phyloP scores from a whole-genome alignment of 768 basidiomycete genomes.

The Hebeloma cylindrosporum region DNA sequence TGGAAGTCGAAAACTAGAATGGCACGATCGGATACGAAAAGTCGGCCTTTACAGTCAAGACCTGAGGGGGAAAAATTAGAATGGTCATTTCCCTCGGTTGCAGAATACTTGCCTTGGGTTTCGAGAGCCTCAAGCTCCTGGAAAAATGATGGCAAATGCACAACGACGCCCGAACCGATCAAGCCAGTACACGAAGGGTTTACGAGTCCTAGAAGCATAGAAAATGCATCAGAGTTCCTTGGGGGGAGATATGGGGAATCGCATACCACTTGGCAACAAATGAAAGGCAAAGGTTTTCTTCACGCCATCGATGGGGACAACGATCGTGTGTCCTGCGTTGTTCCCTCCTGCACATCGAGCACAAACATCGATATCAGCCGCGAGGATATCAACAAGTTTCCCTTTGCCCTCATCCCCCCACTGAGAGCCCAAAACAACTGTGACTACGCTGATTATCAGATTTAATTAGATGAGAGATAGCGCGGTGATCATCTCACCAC shows the following conservation, averaged over 20 bases:
- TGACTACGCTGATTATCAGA: conserved; percentile 34
- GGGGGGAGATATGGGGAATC: not conserved
- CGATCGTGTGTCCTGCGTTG: conserved; percentile 98
- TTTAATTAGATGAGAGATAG: conserved; percentile 20
- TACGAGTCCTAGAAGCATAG: conserved; percentile 61
- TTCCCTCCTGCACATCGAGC: conserved; percentile 98
- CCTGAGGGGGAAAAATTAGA: conserved; percentile 44
- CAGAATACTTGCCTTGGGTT: conserved; percentile 61
- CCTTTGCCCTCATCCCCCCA: conserved; percentile 96
- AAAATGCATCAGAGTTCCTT: conserved; percentile 9
- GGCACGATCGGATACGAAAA: conserved; percentile 94
- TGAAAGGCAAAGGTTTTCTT: conserved; percentile 94
- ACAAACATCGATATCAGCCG: conserved; percentile 87
- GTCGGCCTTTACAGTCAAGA: conserved; percentile 76
- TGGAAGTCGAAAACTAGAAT: conserved; percentile 99
- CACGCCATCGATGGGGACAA: conserved; percentile 70
- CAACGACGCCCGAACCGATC: conserved; percentile 94
- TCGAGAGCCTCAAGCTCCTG: conserved; percentile 85
- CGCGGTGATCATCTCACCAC: conserved; percentile 25
- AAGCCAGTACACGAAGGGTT: conserved; percentile 84
- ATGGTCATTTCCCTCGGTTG: not conserved
- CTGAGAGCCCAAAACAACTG: conserved; percentile 83
- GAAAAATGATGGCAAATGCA: conserved; percentile 95
- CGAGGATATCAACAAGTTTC: conserved; percentile 95
- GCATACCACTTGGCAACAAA: conserved; percentile 86